phyloP scores from a whole-genome alignment of 495 filamentous ascomycete species.

The Bacidia rubella region DNA sequence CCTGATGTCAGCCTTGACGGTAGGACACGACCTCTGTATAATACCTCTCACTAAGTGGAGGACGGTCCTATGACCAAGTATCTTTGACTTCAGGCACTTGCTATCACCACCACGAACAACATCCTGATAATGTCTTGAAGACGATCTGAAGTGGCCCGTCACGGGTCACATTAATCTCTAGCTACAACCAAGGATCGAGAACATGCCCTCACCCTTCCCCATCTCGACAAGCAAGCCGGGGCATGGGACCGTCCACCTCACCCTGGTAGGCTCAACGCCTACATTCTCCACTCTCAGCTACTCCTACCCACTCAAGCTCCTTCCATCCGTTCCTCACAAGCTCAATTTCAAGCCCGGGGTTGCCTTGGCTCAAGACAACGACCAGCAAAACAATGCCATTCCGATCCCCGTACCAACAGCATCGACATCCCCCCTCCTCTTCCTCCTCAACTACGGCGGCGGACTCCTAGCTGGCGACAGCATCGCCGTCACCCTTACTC shows the following conservation, averaged over 20 bases:
- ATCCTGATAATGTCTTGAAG: no score
- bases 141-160: no score
- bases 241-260: conserved; percentile 60
- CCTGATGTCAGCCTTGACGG: no score
- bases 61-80: no score
- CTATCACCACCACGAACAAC: no score
- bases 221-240: conserved; percentile 58
- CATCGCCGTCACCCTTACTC: conserved; percentile 55
- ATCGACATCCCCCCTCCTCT: conserved; percentile 42
- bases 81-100: no score
- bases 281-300: conserved; percentile 65
- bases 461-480: conserved; percentile 78
- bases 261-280: conserved; percentile 53
- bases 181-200: no score
- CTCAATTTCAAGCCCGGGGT: conserved; percentile 3
- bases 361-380: not conserved
- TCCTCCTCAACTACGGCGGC: conserved; percentile 88
- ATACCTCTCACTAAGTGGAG: no score
- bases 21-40: no score
- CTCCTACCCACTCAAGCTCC: conserved; percentile 89
- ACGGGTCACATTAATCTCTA: no score
- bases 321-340: conserved; percentile 44
- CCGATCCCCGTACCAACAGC: conserved; percentile 18
- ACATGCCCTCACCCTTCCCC: conserved; percentile 46
- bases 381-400: not conserved